Evolutionary conservation across 768 basidiomycete genomes (phyloP).

Genomic region (Tremella fuciformis): DNA sequence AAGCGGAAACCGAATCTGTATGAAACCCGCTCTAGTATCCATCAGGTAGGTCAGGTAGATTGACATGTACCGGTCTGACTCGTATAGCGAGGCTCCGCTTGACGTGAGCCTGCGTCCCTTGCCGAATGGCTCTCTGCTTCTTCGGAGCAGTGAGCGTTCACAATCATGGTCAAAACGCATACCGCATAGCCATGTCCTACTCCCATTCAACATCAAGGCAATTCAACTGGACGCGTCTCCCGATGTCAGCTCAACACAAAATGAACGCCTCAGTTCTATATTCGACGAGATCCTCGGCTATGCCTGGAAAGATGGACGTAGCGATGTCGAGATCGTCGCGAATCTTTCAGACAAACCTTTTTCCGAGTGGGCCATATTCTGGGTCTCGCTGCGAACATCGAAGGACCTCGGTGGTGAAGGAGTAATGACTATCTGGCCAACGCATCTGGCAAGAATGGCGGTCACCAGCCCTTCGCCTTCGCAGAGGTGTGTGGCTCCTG

Average conservation of each 20-base stretch:
- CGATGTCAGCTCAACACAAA: not conserved
- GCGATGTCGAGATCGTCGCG: not conserved
- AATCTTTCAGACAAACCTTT: conserved; percentile 2
- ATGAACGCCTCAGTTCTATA: not conserved
- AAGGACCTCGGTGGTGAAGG: conserved; percentile 3
- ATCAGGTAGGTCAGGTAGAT: not conserved
- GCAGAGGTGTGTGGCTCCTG: conserved; percentile 1
- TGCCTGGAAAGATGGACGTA: conserved; percentile 1
- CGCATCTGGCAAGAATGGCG: conserved; percentile 8
- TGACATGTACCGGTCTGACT: not conserved
- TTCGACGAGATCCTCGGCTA: conserved; percentile 11
- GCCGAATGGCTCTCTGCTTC: not conserved
- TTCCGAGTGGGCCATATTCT: conserved; percentile 20
- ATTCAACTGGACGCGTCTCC: conserved; percentile 1
- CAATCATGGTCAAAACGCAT: not conserved
- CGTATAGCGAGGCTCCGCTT: not conserved
- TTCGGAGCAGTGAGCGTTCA: not conserved
- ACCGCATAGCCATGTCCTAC: not conserved
- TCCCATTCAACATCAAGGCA: not conserved
- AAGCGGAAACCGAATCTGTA: conserved; percentile 12
- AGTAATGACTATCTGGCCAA: conserved; percentile 27
- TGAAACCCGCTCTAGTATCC: not conserved
- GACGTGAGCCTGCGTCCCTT: not conserved
- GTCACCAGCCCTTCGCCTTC: not conserved
- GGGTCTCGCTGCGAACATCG: conserved; percentile 14